These are phyloP conservation scores for Dalbergia cochinchinensis DNA, from an alignment of 306 rosid genomes.

Conservation along the genomic window DNA sequence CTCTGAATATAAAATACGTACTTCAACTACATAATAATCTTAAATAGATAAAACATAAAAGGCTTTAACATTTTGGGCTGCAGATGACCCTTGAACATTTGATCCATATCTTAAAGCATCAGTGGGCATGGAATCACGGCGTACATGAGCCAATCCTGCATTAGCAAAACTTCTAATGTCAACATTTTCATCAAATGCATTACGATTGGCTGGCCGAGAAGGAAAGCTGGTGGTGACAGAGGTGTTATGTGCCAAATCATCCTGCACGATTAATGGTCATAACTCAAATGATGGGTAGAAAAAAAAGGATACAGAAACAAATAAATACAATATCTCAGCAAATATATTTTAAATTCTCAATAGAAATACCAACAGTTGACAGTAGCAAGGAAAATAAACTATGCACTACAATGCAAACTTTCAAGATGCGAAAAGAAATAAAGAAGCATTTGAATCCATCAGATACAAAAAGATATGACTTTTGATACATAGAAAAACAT, in stretches of 20 bases:
- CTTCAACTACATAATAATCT: too few relatives aligned
- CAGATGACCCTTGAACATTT: conserved; percentile 74
- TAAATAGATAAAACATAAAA: too few relatives aligned
- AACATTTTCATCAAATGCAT: conserved; percentile 84
- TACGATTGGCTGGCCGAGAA: conserved; percentile 91
- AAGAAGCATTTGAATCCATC: not conserved
- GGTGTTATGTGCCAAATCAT: conserved; percentile 73
- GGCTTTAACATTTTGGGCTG: conserved; percentile 69
- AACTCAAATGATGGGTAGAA: conserved; percentile 13
- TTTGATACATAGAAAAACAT: not conserved
- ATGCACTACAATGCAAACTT: not conserved
- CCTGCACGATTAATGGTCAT: conserved; percentile 63
- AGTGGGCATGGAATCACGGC: conserved; percentile 57
- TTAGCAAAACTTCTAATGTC: conserved; percentile 66
- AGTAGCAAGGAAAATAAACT: not conserved
- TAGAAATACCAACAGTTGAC: not conserved
- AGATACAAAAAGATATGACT: not conserved
- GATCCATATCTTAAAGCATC: conserved; percentile 61
- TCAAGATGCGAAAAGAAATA: not conserved
- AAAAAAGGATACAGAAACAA: not conserved
- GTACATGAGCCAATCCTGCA: conserved; percentile 63
- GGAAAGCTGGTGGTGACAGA: conserved; percentile 64
- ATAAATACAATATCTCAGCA: not conserved
- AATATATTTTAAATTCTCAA: too few relatives aligned
- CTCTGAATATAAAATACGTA: too few relatives aligned